Percentiles rank a stretch among this genome's conserved stretches.
Evolutionary conservation across 2,329 filamentous ascomycete species (phyloP).

Genomic region (Fusarium sp.): DNA sequence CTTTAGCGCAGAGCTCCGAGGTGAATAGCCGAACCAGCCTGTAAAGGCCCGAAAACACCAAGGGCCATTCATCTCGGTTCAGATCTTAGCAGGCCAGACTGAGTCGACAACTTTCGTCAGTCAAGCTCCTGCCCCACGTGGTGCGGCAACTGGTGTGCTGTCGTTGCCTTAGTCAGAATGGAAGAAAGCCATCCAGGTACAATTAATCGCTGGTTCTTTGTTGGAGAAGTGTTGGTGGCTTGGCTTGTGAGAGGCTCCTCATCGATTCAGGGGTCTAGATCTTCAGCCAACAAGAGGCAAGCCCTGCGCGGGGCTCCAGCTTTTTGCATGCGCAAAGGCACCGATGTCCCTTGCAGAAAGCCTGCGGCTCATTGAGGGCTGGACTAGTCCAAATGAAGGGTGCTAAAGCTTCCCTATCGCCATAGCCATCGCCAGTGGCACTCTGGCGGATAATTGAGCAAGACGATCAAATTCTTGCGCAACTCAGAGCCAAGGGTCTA

Average conservation of each 20-base stretch:
- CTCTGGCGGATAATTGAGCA: slow-evolving; percentile 17
- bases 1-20: slow-evolving; percentile 7
- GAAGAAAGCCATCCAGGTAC: slow-evolving; percentile 26
- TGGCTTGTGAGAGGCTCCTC: slow-evolving; percentile 30
- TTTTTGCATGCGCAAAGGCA: slow-evolving; percentile 42
- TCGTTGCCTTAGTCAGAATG: slow-evolving; percentile 5
- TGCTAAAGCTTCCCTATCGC: slow-evolving; percentile 15
- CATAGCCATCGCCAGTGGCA: slow-evolving; percentile 6
- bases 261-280: slow-evolving; percentile 42
- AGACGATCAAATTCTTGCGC: slow-evolving; percentile 13
- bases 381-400: slow-evolving; percentile 27
- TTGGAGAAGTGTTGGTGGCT: slow-evolving; percentile 22
- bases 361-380: slow-evolving; percentile 39
- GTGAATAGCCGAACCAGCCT: slow-evolving; percentile 29
- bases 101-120: slow-evolving; percentile 20
- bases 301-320: slow-evolving; percentile 44
- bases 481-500: slow-evolving; percentile 6
- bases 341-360: slow-evolving; percentile 39
- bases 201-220: background rate
- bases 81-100: slow-evolving; percentile 5
- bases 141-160: slow-evolving; percentile 25
- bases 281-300: slow-evolving; percentile 32
- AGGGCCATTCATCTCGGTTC: slow-evolving; percentile 40
- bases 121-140: slow-evolving; percentile 37
- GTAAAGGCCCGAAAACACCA: slow-evolving; percentile 35